phyloP scores from a whole-genome alignment of 2,329 filamentous ascomycete genomes.

The Plenodomus biglobosus region DNA sequence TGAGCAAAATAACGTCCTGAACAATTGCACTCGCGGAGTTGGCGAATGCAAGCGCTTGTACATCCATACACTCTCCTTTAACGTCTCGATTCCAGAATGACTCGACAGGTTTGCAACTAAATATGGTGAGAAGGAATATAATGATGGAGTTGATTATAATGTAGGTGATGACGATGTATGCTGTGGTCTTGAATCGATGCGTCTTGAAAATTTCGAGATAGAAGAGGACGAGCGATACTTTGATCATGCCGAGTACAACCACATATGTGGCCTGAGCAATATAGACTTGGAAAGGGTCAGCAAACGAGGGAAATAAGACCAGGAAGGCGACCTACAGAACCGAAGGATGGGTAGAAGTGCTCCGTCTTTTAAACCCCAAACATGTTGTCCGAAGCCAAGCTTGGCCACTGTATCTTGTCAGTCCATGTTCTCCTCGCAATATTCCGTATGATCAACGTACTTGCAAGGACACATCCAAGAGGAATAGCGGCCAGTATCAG shows the following conservation, averaged over 20 bases:
- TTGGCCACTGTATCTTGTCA: conserved; percentile 19
- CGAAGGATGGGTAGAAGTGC: conserved; percentile 13
- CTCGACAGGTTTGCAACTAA: conserved; percentile 25
- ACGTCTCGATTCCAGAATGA: conserved; percentile 34
- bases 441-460: too few species aligned
- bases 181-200: conserved; percentile 13
- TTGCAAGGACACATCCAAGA: conserved; percentile 19
- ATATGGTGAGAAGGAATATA: conserved; percentile 23
- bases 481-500: conserved; percentile 21
- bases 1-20: conserved; percentile 29
- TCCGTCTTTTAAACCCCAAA: conserved; percentile 18
- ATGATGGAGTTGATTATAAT: conserved; percentile 19
- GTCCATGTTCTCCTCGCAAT: too few species aligned
- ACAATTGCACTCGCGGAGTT: conserved; percentile 26
- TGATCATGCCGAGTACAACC: conserved; percentile 26
- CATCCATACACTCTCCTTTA: conserved; percentile 26
- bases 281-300: conserved; percentile 13
- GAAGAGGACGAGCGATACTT: conserved; percentile 29
- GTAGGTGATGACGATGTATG: conserved; percentile 17
- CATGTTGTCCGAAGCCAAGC: conserved; percentile 28
- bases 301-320: too few species aligned
- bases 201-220: conserved; percentile 36
- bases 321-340: conserved; percentile 9
- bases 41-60: conserved; percentile 23
- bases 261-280: conserved; percentile 24